Percentiles rank a stretch among this genome's conserved stretches.
These are phyloP conservation scores for Gnaphalium uliginosum DNA, from an alignment of 129 eudicot genomes.

Conservation along the genomic window DNA sequence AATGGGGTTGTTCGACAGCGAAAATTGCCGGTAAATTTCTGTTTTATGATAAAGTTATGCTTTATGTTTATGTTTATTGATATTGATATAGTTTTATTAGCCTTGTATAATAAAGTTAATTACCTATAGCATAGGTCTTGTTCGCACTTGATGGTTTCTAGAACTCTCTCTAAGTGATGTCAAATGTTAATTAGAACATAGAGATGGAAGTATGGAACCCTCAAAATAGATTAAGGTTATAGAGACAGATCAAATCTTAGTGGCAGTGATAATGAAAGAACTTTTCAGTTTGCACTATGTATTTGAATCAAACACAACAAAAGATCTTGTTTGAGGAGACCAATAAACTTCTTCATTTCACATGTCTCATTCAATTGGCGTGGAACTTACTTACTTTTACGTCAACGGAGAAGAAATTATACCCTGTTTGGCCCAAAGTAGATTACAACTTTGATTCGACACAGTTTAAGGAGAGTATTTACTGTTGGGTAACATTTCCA, in stretches of 20 bases:
- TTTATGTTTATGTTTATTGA: background rate
- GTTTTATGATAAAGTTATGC: background rate
- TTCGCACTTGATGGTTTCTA: background rate
- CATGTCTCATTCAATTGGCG: background rate
- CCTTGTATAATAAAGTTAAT: background rate
- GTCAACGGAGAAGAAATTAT: too few species aligned
- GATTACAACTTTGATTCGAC: background rate
- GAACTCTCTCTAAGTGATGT: background rate
- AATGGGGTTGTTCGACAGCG: slow-evolving; percentile 40
- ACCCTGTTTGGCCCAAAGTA: too few species aligned
- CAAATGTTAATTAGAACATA: background rate
- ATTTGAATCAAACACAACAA: background rate
- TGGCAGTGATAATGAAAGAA: background rate
- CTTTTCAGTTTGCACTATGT: background rate
- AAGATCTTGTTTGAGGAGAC: slow-evolving; percentile 7
- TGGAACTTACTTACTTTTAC: too few species aligned
- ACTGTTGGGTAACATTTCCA: background rate
- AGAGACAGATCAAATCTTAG: background rate
- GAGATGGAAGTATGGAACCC: background rate
- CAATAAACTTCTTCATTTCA: background rate
- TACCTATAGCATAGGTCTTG: background rate
- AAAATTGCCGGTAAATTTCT: slow-evolving; percentile 50
- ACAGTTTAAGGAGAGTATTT: too few species aligned
- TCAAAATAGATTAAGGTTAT: background rate
- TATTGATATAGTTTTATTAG: too few species aligned